Conservation (phyloP, 176 grass and related monocot species). For the Alloteropsis semialata region DNA sequence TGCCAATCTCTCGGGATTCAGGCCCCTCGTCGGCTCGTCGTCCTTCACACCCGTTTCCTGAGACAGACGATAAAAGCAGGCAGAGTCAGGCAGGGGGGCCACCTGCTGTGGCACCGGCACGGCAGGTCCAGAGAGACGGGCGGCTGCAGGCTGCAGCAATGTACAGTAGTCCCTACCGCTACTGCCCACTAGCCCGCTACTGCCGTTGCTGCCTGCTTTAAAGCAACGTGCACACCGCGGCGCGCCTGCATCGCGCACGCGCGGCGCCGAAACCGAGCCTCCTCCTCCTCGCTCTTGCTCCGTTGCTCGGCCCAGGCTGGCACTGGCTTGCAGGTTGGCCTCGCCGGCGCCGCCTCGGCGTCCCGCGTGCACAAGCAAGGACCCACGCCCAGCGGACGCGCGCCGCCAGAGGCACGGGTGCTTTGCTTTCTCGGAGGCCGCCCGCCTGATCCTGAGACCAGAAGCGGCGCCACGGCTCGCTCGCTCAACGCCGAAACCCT, state of each 20-base stretch:
- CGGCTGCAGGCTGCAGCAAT: too few relatives aligned
- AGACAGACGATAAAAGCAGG: slow-evolving; percentile 46
- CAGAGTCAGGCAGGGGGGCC: slow-evolving; percentile 8
- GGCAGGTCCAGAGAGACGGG: not conserved
- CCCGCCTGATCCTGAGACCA: not conserved
- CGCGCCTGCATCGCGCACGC: not conserved
- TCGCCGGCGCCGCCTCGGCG: too few relatives aligned
- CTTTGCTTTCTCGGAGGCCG: too few relatives aligned
- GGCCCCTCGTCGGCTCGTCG: not conserved
- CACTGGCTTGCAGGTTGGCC: too few relatives aligned
- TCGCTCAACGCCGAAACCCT: not conserved
- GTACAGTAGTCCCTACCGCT: not conserved
- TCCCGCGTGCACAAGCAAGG: not conserved
- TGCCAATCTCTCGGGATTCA: slow-evolving; percentile 37
- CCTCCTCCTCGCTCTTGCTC: not conserved
- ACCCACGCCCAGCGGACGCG: not conserved
- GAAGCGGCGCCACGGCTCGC: not conserved
- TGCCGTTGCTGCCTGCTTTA: not conserved
- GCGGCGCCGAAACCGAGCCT: slow-evolving; percentile 1
- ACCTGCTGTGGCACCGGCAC: slow-evolving; percentile 2
- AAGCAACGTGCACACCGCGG: not conserved
- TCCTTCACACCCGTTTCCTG: slow-evolving; percentile 34
- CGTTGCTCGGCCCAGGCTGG: not conserved
- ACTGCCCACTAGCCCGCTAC: too few relatives aligned
- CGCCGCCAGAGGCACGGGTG: too few relatives aligned